Evolutionary conservation across 139 green algal genomes (phyloP), one percentile per base, ranked within the genome.

Genomic region (Chlamydomonas sphaeroides): DNA sequence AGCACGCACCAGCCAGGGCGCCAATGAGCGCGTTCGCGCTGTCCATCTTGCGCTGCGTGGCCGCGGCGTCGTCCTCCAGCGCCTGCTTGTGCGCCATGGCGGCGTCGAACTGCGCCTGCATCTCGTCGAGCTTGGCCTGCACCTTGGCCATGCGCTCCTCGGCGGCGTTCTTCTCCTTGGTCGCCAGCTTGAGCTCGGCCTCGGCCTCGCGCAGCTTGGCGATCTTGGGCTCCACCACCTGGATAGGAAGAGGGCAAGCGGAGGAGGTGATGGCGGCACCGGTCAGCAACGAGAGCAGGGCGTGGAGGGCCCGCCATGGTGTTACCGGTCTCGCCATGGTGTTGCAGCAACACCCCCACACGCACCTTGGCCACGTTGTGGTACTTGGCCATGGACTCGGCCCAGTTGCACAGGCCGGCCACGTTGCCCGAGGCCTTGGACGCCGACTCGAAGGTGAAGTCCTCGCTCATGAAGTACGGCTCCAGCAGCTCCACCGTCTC

Each of bases 151-250:
- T 95, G 71, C 95, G 92, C 20, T 93, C 93, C 87, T 98, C 95
- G 5, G 96, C 96, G 39, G 92, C 93, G 67, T 94, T 94, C 93
- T 96, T 95, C 90, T 98, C 94, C 84, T 95, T 96, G n/a, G 79
- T 96, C 6, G 91, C 91, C 45, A 91, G 79, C 89, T 96, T 97
- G 18, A 99, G 90, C 90, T 98, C 93, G 3, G 88, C 87, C 87
- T 99, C 95, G 26, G 93, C 88, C 65, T 92, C 92, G 28, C 93
- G 88, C 85, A 99, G 90, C 51, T 91, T 89, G 32, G 85, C 88
- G 84, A 98, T 98, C 90, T 99, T 99, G 71, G 96, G 96, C 91
- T 98, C 96, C 59, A 99, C 96, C 23, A 96, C 90, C 78, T 92
- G 86, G 39, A 84, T 7, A 62, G 53, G 20, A 62, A 8, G 23